Base-by-base conservation (phyloP, 495 filamentous ascomycete species). In the Staphylotrichum tortipilum region DNA sequence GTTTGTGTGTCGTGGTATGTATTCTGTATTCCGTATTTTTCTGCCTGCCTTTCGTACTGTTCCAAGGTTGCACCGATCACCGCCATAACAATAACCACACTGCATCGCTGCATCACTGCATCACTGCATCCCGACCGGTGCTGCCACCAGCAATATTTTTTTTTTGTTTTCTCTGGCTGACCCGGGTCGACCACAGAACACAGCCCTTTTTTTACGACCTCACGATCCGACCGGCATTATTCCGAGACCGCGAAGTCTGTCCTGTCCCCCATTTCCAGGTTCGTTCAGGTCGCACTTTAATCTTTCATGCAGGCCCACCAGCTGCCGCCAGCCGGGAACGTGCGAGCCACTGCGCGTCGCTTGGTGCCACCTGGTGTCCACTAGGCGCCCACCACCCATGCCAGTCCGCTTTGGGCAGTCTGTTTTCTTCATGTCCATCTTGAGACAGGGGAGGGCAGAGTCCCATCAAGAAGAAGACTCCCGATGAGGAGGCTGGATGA, bases 251-350 rank as follows among this genome's bases (percentile, higher is more conserved):
- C 17, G n/a, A n/a, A 17, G 3, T 26, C 28, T 43, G 43, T 34
- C n/a, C n/a, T n/a, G n/a, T n/a, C n/a, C n/a, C n/a, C 42, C 42
- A 38, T 31, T 39, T 37, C 29, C 49, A 38, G 49, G 49, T 52
- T 11, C 18, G 49, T 50, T n/a, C n/a, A n/a, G n/a, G 47, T 33
- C 39, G 21, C 41, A 45, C n/a, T 10, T 39, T 15, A 15, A 23
- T 31, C 40, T 33, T 44, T 44, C 41, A 30, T 11, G 33, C 34
- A 21, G 30, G 10, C 48, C 24, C 19, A 35, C 24, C 49, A 52
- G 31, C 49, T 51, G 49, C 28, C 24, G 11, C 30, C 49, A 51
- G 49, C 49, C 33, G 49, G 17, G 14, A 30, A 17, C 19, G 15
- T 36, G 11, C 18, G 28, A 29, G 3, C 7, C 31, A 8, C 29